phyloP scores from a whole-genome alignment of 2,329 filamentous ascomycete genomes.

The Neonectria coccinea region DNA sequence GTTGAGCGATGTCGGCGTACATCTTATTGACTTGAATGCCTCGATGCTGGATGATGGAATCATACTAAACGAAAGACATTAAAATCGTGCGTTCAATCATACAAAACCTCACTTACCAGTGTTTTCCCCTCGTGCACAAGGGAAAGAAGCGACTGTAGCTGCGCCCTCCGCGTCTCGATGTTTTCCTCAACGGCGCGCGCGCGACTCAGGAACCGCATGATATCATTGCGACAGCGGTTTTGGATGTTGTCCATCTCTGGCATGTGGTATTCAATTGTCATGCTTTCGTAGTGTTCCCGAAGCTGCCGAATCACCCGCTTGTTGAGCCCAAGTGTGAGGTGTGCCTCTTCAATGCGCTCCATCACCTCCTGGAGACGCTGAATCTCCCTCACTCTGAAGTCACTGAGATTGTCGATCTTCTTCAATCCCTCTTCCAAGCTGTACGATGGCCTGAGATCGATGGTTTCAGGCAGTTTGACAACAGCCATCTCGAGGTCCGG shows the following conservation, averaged over 20 bases:
- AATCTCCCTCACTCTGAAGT: slow-evolving; percentile 20
- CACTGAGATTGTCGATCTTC: slow-evolving; percentile 1
- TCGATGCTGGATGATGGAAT: slow-evolving; percentile 31
- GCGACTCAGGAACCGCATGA: background rate
- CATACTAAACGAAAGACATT: slow-evolving; percentile 13
- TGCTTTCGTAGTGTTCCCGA: slow-evolving; percentile 26
- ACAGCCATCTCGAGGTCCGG: background rate
- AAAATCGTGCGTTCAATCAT: too few species aligned
- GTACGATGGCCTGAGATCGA: too few species aligned
- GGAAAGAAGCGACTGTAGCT: slow-evolving; percentile 20
- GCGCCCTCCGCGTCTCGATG: slow-evolving; percentile 15
- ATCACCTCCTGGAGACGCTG: slow-evolving; percentile 22
- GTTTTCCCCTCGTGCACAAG: slow-evolving; percentile 29
- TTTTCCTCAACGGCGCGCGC: slow-evolving; percentile 16
- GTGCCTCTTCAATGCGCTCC: slow-evolving; percentile 27
- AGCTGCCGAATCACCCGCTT: slow-evolving; percentile 27
- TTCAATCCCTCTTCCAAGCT: background rate
- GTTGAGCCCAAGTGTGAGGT: slow-evolving; percentile 31
- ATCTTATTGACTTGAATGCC: slow-evolving; percentile 27
- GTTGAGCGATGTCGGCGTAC: slow-evolving; percentile 29
- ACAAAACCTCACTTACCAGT: slow-evolving; percentile 13
- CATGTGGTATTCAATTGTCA: slow-evolving; percentile 18
- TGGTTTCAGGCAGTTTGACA: too few species aligned
- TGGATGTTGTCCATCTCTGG: slow-evolving; percentile 14
- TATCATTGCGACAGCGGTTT: background rate